Evolutionary conservation across 108 stramenopile species (phyloP).

Genomic region (Nannochloropsis granulata): DNA sequence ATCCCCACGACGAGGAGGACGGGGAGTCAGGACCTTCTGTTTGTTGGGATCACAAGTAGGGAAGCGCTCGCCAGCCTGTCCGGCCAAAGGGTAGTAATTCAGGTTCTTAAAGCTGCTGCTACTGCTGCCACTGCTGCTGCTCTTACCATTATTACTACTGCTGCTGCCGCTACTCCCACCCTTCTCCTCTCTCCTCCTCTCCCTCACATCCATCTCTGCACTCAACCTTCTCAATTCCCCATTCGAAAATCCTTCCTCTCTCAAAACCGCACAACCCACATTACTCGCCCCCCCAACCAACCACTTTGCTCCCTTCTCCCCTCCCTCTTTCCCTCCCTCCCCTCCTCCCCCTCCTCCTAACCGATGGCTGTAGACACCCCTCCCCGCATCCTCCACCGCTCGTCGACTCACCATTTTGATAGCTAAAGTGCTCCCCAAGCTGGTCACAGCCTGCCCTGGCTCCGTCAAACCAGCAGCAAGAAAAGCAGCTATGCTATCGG

Average conservation of each 20-base stretch:
- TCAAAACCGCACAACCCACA: constrained; percentile 51
- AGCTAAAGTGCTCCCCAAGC: constrained; percentile 65
- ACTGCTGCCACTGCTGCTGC: neutral
- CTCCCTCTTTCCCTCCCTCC: constrained; percentile 24
- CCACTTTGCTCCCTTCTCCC: constrained; percentile 48
- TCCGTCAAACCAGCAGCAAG: constrained; percentile 46
- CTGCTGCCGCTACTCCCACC: neutral
- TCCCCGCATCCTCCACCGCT: constrained; percentile 52
- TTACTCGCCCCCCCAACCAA: constrained; percentile 80
- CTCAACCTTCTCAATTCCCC: no score
- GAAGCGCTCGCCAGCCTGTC: constrained; percentile 64
- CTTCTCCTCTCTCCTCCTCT: neutral
- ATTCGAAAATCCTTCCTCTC: neutral
- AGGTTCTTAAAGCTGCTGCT: constrained; percentile 51
- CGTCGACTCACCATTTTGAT: constrained; percentile 54
- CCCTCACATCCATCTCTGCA: neutral
- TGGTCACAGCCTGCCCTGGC: constrained; percentile 66
- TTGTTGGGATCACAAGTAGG: constrained; percentile 61
- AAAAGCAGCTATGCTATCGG: constrained; percentile 81
- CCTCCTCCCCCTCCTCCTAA: constrained; percentile 42
- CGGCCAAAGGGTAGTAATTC: constrained; percentile 60
- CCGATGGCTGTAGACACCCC: constrained; percentile 79
- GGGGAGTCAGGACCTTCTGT: constrained; percentile 42
- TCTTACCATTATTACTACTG: neutral
- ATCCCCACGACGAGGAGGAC: constrained; percentile 36